Evolutionary conservation across 495 filamentous ascomycete genomes (phyloP).

Genomic region (Podospora appendiculata): DNA sequence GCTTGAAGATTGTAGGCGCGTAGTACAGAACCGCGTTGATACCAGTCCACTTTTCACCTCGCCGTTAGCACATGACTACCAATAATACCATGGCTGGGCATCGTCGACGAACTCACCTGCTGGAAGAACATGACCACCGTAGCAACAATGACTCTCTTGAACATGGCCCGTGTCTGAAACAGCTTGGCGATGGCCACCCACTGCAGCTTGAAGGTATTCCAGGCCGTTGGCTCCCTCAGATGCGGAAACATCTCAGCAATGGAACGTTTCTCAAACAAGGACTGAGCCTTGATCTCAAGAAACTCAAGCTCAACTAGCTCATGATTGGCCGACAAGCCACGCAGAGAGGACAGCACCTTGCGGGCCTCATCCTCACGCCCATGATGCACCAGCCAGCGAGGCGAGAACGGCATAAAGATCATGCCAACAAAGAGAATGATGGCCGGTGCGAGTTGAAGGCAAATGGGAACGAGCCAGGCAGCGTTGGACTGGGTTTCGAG

Average conservation of each 20-base stretch:
- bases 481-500: constrained; percentile 53
- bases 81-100: too few relatives aligned
- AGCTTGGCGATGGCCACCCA: constrained; percentile 65
- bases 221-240: constrained; percentile 49
- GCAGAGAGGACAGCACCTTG: constrained; percentile 58
- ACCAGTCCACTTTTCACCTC: constrained; percentile 54
- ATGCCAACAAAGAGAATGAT: constrained; percentile 60
- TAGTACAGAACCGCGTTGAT: constrained; percentile 66
- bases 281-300: constrained; percentile 74
- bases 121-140: constrained; percentile 68
- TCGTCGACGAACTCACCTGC: constrained; percentile 27
- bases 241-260: constrained; percentile 64
- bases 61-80: background rate
- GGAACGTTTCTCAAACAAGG: constrained; percentile 70
- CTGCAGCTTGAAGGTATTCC: constrained; percentile 59
- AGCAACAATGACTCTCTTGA: constrained; percentile 62
- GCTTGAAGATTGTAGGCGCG: constrained; percentile 65
- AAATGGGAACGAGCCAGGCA: constrained; percentile 62
- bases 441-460: constrained; percentile 54
- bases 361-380: constrained; percentile 64
- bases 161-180: constrained; percentile 67
- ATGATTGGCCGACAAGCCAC: constrained; percentile 50
- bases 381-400: constrained; percentile 71
- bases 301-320: constrained; percentile 68
- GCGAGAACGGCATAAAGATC: constrained; percentile 74